Conservation (phyloP, 345 rosid genomes). For the Mercurialis annua region DNA sequence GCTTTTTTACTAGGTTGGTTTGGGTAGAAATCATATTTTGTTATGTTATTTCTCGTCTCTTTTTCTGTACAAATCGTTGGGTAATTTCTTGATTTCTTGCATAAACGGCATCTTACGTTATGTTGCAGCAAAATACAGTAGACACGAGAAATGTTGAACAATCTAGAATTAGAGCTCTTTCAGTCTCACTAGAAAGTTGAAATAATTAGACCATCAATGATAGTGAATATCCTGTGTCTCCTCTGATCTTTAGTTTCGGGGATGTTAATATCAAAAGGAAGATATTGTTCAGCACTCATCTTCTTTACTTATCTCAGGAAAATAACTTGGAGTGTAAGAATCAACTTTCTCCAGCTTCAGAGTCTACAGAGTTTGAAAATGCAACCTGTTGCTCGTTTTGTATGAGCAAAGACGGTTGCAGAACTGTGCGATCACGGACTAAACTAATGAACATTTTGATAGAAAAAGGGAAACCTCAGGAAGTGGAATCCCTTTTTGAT, state of each 20-base stretch:
- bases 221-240: not conserved
- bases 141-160: not conserved
- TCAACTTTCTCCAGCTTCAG: slow-evolving; percentile 4
- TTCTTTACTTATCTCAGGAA: slow-evolving; percentile 15
- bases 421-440: slow-evolving; percentile 52
- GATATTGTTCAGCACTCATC: not conserved
- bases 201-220: not conserved
- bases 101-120: too few relatives aligned
- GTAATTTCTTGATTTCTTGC: not conserved
- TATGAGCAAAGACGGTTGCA: slow-evolving; percentile 39
- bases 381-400: slow-evolving; percentile 26
- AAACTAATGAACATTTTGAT: slow-evolving; percentile 52
- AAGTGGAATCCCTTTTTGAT: slow-evolving; percentile 41
- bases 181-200: not conserved
- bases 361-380: slow-evolving; percentile 17
- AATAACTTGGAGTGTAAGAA: slow-evolving; percentile 15
- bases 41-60: not conserved
- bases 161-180: not conserved
- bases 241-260: not conserved
- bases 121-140: not conserved
- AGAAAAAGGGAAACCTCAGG: slow-evolving; percentile 54
- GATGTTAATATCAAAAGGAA: not conserved
- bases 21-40: not conserved
- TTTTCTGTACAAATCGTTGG: not conserved
- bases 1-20: slow-evolving; percentile 4